A percentile compares a stretch with the other conserved stretches of the same genome.
Conservation (phyloP, 2,329 filamentous ascomycete species). For the Penicillium glabrum region DNA sequence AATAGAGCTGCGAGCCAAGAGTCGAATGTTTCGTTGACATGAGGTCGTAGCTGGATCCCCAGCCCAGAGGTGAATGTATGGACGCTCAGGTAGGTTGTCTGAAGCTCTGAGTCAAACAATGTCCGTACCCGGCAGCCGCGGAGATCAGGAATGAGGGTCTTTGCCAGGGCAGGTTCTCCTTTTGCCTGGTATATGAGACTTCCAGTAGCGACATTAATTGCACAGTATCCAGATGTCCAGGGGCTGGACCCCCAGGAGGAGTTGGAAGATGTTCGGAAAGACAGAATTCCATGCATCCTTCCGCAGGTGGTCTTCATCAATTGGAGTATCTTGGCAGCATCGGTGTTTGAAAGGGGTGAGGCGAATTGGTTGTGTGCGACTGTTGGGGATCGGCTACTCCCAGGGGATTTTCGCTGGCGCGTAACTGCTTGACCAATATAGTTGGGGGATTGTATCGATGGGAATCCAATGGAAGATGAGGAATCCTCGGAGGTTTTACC, state of each 20-base stretch:
- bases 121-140: conserved; percentile 51
- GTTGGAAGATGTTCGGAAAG: conserved; percentile 45
- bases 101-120: conserved; percentile 47
- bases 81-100: conserved; percentile 49
- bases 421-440: conserved; percentile 32
- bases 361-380: conserved; percentile 31
- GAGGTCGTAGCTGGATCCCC: conserved; percentile 49
- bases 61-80: conserved; percentile 49
- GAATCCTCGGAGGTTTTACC: conserved; percentile 41
- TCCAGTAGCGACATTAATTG: conserved; percentile 52
- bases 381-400: conserved; percentile 27
- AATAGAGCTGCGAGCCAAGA: conserved; percentile 53
- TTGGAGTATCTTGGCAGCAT: conserved; percentile 50
- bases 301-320: conserved; percentile 55
- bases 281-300: conserved; percentile 54
- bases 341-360: conserved; percentile 42
- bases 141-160: conserved; percentile 51
- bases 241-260: conserved; percentile 43
- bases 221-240: conserved; percentile 53
- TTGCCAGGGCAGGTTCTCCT: conserved; percentile 48
- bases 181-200: conserved; percentile 53
- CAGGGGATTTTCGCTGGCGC: conserved; percentile 37
- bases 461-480: conserved; percentile 47
- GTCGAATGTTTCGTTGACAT: conserved; percentile 52
- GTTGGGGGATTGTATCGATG: conserved; percentile 47